Percentiles rank a stretch among this genome's conserved stretches.
phyloP scores from a whole-genome alignment of 805 yeast genomes.

The Candida oleophila region DNA sequence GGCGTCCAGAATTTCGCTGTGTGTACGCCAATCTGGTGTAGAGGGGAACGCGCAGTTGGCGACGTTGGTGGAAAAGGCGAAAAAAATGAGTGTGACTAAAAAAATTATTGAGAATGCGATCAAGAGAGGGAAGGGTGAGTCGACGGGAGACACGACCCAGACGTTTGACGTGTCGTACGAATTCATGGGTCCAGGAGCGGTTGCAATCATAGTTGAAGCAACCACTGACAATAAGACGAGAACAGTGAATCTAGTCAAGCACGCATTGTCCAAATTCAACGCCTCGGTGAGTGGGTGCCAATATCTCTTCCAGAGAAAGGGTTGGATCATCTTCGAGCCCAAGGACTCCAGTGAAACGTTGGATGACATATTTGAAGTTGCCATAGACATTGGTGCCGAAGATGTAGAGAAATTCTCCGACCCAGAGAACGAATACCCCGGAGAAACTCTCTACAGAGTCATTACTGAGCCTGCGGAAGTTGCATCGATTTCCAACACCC shows the following conservation, averaged over 20 bases:
- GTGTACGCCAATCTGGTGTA: slow-evolving; percentile 69
- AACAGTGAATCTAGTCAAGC: slow-evolving; percentile 71
- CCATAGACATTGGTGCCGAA: slow-evolving; percentile 76
- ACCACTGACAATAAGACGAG: slow-evolving; percentile 86
- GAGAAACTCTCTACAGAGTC: slow-evolving; percentile 39
- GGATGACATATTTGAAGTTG: slow-evolving; percentile 72
- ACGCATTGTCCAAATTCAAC: slow-evolving; percentile 68
- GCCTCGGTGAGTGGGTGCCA: slow-evolving; percentile 74
- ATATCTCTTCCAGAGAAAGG: slow-evolving; percentile 76
- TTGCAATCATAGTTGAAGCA: slow-evolving; percentile 81
- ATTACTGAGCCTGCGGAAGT: slow-evolving; percentile 65
- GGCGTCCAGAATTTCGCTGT: slow-evolving; percentile 71
- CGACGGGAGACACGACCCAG: slow-evolving; percentile 48
- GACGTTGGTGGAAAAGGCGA: slow-evolving; percentile 76
- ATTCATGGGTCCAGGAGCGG: slow-evolving; percentile 91
- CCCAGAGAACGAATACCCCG: slow-evolving; percentile 40
- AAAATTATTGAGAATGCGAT: slow-evolving; percentile 85
- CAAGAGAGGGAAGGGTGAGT: slow-evolving; percentile 76
- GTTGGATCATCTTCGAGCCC: slow-evolving; percentile 53
- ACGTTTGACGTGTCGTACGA: slow-evolving; percentile 65
- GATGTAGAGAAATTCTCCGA: slow-evolving; percentile 62
- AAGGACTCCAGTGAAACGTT: slow-evolving; percentile 34
- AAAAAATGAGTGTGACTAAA: slow-evolving; percentile 72
- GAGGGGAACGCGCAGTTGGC: slow-evolving; percentile 67
- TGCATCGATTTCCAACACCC: slow-evolving; percentile 54